phyloP scores from a whole-genome alignment of 345 rosid species.

The Combretum micranthum region DNA sequence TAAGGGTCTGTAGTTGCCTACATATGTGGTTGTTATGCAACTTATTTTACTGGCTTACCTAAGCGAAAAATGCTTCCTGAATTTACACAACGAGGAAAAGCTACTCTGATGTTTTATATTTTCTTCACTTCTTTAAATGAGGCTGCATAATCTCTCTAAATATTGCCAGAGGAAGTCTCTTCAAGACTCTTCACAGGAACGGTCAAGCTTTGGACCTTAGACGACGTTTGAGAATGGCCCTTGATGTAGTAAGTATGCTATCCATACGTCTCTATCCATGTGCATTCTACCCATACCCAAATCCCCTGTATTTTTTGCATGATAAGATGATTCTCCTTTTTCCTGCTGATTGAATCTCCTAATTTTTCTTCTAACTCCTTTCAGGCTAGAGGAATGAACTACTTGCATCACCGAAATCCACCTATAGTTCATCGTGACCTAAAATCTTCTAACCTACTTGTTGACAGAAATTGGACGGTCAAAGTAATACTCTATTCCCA shows the following conservation, averaged over 20 bases:
- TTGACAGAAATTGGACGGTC: slow-evolving; percentile 83
- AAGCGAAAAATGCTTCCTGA: too few species aligned
- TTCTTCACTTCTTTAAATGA: neutral
- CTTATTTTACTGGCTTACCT: neutral
- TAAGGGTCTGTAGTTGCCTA: too few species aligned
- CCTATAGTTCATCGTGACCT: slow-evolving; percentile 86
- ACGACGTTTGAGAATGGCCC: slow-evolving; percentile 75
- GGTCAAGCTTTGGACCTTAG: slow-evolving; percentile 61
- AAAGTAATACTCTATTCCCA: slow-evolving; percentile 37
- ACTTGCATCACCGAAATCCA: slow-evolving; percentile 82
- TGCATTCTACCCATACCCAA: neutral
- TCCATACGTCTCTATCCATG: slow-evolving; percentile 3
- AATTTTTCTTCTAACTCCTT: slow-evolving; percentile 6
- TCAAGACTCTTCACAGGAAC: slow-evolving; percentile 72
- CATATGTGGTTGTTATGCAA: neutral
- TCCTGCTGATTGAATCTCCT: too few species aligned
- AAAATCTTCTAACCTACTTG: slow-evolving; percentile 87
- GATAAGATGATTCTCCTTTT: too few species aligned
- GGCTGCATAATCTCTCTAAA: neutral
- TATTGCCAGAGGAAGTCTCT: slow-evolving; percentile 77
- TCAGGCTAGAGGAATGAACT: slow-evolving; percentile 95
- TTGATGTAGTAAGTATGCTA: slow-evolving; percentile 62
- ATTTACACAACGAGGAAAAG: neutral
- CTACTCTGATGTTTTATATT: neutral
- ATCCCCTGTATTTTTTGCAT: too few species aligned